Evolutionary conservation across 345 rosid genomes (phyloP), one percentile per base, ranked within the genome.

Genomic region (Populus simonii): DNA sequence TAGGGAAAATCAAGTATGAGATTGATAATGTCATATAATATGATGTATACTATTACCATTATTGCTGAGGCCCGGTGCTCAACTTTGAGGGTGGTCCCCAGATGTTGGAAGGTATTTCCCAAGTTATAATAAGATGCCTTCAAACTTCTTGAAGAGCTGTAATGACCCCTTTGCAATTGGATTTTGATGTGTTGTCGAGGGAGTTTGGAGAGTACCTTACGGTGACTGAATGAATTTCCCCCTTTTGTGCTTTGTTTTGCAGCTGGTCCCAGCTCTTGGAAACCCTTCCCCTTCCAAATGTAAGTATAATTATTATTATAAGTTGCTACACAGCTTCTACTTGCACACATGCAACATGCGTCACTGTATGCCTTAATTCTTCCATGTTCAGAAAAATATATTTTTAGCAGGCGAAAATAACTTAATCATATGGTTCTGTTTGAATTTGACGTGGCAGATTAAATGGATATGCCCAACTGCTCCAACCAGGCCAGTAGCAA

Each of bases 191-290:
- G 41, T 68, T 73, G 43, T 65, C 70, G 71, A 18, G 77, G 27
- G 22, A 72, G 68, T 49, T 55, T 25, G 45, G 41, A 75, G 73
- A 43, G 35, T 66, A 47, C 59, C 22, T 59, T 47, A 33, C 5
- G 63, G 51, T 67, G 35, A 78, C 66, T 83, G 29, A 66, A 76
- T 81, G 67, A 59, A 70, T 67, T 67, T 47, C 45, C 45, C 39
- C 53, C 17, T 20, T 53, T 66, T 75, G 15, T 82, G 38, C 49
- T 75, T 76, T 81, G 68, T 85, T 79, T 59, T 88, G 86, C 91
- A 91, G 92, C 84, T 88, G 91, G 82, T 88, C 92, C 75, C 94
- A 88, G 84, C 84, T 89, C 77, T 71, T 91, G 87, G 94, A 91
- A 74, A 80, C 87, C 66, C 89, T 91, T 59, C 88, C 94, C 83